Evolutionary conservation across 208 protist genomes (phyloP).

Genomic region (Zelonia costaricensis): DNA sequence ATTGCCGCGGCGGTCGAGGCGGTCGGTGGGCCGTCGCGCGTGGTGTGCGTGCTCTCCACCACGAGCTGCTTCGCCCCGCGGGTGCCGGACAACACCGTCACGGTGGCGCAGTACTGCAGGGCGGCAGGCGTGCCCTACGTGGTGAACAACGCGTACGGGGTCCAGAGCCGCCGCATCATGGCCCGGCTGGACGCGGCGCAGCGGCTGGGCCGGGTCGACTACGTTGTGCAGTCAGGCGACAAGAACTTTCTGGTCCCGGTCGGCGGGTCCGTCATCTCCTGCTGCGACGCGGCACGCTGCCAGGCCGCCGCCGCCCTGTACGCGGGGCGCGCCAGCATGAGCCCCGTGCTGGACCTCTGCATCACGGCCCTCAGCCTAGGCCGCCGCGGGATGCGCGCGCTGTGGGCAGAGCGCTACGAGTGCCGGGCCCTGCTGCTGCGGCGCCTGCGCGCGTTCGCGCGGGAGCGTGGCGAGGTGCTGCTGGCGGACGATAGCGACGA

Average conservation of each 20-base stretch:
- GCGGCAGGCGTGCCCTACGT: constrained; percentile 89
- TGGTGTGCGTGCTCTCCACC: constrained; percentile 97
- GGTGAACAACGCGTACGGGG: constrained; percentile 99
- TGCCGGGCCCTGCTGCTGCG: constrained; percentile 29
- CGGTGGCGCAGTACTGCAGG: constrained; percentile 91
- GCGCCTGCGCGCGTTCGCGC: constrained; percentile 54
- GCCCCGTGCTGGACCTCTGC: constrained; percentile 95
- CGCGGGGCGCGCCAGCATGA: constrained; percentile 92
- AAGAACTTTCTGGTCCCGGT: constrained; percentile 99
- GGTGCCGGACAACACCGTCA: constrained; percentile 93
- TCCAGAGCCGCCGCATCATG: constrained; percentile 92
- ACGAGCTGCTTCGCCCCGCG: constrained; percentile 99
- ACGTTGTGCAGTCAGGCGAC: constrained; percentile 97
- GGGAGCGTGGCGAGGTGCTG: constrained; percentile 48
- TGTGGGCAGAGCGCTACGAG: constrained; percentile 82
- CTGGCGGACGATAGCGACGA: constrained; percentile 11
- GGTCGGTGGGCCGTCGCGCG: constrained; percentile 54
- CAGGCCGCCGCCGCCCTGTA: constrained; percentile 64
- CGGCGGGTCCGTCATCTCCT: constrained; percentile 81
- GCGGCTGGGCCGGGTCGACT: constrained; percentile 89
- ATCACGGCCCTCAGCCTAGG: constrained; percentile 96
- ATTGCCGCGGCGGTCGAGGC: constrained; percentile 66
- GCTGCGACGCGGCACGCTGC: constrained; percentile 21
- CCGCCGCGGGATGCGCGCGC: constrained; percentile 54
- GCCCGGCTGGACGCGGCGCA: constrained; percentile 72